Conservation (phyloP, 257 asterid species). For the Solanum ahanhuiri region DNA sequence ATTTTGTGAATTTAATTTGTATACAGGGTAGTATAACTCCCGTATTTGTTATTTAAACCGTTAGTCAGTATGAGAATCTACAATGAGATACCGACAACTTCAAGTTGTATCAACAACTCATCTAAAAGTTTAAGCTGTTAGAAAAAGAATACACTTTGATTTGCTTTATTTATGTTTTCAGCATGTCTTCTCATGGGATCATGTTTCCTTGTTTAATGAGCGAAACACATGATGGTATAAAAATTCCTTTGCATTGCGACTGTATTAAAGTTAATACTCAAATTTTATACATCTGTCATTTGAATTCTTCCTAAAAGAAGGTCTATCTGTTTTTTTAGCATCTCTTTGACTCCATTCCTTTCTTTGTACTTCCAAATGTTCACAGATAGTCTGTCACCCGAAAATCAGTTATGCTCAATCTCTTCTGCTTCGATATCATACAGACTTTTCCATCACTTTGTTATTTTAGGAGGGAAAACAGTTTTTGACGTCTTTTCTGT, state of each 20-base stretch:
- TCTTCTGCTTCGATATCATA: neutral
- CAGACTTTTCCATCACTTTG: neutral
- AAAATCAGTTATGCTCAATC: neutral
- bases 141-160: neutral
- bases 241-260: neutral
- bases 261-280: neutral
- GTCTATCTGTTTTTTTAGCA: neutral
- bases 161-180: neutral
- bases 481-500: neutral
- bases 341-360: neutral
- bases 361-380: neutral
- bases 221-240: neutral
- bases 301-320: conserved; percentile 3
- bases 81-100: neutral
- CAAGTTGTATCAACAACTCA: neutral
- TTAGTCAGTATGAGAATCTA: neutral
- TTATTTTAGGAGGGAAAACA: neutral
- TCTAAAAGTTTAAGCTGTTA: neutral
- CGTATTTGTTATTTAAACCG: neutral
- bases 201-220: neutral
- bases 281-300: neutral
- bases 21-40: neutral
- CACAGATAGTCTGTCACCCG: neutral
- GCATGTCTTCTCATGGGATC: neutral
- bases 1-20: neutral